Evolutionary conservation across 1,284 basidiomycete species (phyloP), one percentile per base, ranked within the genome.

Genomic region (Naganishia sp.): DNA sequence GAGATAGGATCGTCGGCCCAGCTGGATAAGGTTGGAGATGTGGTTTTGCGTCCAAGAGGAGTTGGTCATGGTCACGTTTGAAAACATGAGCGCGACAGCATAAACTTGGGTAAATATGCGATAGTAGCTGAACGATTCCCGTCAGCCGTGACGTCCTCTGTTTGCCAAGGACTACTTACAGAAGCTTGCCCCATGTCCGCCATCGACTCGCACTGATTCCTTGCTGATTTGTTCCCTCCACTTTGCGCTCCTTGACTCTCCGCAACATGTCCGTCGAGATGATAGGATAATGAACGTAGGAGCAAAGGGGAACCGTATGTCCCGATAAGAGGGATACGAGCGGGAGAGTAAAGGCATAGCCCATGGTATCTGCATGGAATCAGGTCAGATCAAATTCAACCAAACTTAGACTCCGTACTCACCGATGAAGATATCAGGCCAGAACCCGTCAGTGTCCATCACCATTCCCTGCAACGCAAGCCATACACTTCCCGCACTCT

Each of bases 231-330:
- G 60, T 82, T 79, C 13, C 54, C 42, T 67, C 61, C 10, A 56
- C 55, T 18, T 61, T 61, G 15, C 60, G 42, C 87, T 83, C 82
- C 59, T 83, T 81, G 21, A 98, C 92, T 18, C 95, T 86, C 48
- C 84, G 82, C 23, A 99, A 84, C 96, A 99, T 99, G 71, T 94
- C 89, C 1, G 89, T 90, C 75, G 90, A 92, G 75, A 99, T 95
- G 7, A 92, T 95, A 0, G 95, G 95, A 75, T 97, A 99, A 79
- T 99, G 96, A 4, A 94, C 87, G 75, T 99, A 99, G 25, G 92
- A 88, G 2, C 90, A 94, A 16, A 95, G 84, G 0, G 90, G 88
- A 23, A 91, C 82, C 11, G 82, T 78, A 3, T 83, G 82, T 7
- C 78, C 66, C 13, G 78, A 70, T 6, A 95, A 77, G 45, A 86